A percentile compares a stretch with the other conserved stretches of the same genome.
Evolutionary conservation across 73 alveolate species (phyloP).

Genomic region (Diophrys sp.): DNA sequence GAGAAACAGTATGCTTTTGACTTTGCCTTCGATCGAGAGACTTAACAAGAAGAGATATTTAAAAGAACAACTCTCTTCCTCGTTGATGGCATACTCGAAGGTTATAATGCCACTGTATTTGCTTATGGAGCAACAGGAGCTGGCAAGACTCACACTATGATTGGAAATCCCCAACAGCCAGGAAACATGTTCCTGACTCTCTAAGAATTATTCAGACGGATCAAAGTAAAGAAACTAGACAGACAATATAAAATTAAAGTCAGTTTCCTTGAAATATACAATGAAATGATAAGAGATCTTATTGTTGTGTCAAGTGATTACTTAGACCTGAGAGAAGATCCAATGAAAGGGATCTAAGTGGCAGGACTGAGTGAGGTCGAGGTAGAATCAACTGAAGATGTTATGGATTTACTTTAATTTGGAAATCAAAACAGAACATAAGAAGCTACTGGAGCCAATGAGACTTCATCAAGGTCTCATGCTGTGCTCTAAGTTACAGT

Average conservation of each 20-base stretch:
- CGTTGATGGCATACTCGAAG: constrained; percentile 84
- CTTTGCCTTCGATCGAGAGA: constrained; percentile 73
- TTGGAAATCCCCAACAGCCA: constrained; percentile 82
- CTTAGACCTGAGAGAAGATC: constrained; percentile 95
- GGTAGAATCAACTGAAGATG: constrained; percentile 87
- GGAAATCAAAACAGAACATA: constrained; percentile 98
- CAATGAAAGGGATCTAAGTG: constrained; percentile 88
- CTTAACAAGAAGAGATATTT: constrained; percentile 51
- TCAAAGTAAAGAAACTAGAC: constrained; percentile 64
- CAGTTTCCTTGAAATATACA: constrained; percentile 86
- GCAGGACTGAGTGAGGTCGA: constrained; percentile 86
- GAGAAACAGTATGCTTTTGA: constrained; percentile 84
- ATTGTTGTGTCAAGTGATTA: constrained; percentile 74
- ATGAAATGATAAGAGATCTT: constrained; percentile 89
- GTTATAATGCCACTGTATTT: constrained; percentile 95
- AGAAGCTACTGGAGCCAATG: constrained; percentile 99
- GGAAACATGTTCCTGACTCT: constrained; percentile 93
- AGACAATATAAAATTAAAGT: constrained; percentile 81
- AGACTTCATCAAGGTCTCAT: constrained; percentile 93
- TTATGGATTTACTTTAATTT: constrained; percentile 75
- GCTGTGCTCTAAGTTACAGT: constrained; percentile 90
- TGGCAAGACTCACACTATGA: constrained; percentile 98
- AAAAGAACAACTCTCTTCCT: constrained; percentile 74
- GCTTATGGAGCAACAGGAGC: constrained; percentile 99
- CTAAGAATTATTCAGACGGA: constrained; percentile 82